A percentile compares a stretch with the other conserved stretches of the same genome.
These are phyloP conservation scores for Circinella minor DNA, from an alignment of 371 early-diverging fungal species.

Conservation along the genomic window DNA sequence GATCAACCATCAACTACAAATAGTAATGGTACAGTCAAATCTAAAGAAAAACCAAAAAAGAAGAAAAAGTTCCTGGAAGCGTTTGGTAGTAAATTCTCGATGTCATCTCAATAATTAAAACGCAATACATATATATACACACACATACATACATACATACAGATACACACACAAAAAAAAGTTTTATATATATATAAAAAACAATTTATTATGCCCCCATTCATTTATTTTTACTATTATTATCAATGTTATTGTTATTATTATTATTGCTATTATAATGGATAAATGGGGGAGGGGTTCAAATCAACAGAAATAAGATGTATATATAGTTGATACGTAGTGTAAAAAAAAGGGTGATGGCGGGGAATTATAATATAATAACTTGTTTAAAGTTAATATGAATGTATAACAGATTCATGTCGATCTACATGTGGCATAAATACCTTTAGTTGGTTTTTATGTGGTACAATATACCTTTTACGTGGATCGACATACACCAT, in stretches of 20 bases:
- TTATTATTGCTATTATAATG: not conserved
- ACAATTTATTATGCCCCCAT: too few relatives aligned
- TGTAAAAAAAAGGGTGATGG: too few relatives aligned
- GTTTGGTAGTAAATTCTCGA: slow-evolving; percentile 31
- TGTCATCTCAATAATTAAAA: slow-evolving; percentile 25
- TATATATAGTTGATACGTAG: too few relatives aligned
- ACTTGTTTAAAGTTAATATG: too few relatives aligned
- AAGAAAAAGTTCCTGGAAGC: slow-evolving; percentile 27
- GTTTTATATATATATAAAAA: not conserved
- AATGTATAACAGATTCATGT: not conserved
- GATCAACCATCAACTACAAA: slow-evolving; percentile 7
- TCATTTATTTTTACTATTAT: too few relatives aligned
- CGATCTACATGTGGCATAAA: not conserved
- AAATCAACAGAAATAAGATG: too few relatives aligned
- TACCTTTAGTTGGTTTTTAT: not conserved
- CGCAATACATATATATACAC: not conserved
- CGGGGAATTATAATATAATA: too few relatives aligned
- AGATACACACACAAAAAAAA: not conserved
- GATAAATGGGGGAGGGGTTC: not conserved
- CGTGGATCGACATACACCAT: not conserved
- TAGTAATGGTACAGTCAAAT: slow-evolving; percentile 4
- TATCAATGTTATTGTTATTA: too few relatives aligned
- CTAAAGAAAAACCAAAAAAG: slow-evolving; percentile 24
- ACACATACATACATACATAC: too few relatives aligned
- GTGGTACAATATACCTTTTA: not conserved